Evolutionary conservation across 768 basidiomycete species (phyloP), one percentile per base, ranked within the genome.

Genomic region (Zangia roseola): DNA sequence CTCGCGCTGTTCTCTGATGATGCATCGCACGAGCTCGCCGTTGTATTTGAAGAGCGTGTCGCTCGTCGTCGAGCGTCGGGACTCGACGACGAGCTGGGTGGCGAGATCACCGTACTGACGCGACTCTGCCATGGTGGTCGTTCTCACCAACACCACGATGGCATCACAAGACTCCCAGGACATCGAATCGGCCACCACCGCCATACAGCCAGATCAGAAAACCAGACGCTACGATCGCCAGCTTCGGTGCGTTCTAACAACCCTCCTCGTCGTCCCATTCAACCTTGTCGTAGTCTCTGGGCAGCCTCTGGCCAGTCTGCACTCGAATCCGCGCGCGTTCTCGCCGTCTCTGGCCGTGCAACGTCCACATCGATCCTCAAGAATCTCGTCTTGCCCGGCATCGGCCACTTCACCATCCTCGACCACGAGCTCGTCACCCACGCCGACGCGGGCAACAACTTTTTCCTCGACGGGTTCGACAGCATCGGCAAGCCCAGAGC

Each of bases 341-440:
- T 98, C 25, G 82, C 97, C 56, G 69, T 97, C 49, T 86, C 85
- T 34, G 86, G 75, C 0, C 83, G 84, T 20, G 91, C 92, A 0
- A 91, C 94, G 2, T 84, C 89, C 2, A 91, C 93, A 26, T 86
- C 91, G 40, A 82, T 91, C 56, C 78, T 99, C 47, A 98, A 99
- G 78, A 98, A 98, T 63, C 85, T 98, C 52, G 93, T 98, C 33
- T 81, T 98, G 8, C 97, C 97, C 3, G 95, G 95, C 8, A 83
- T 97, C 55, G 92, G 94, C n/a, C 83, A 89, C 62, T 98, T 97
- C 66, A 95, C 94, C 40, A 81, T 98, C 65, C 80, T 97, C 50
- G 93, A 94, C 61, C 70, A 79, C 20, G 63, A 69, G 3, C 46
- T 65, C 33, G 85, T 86, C 24, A 76, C 83, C 0, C 75, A 82